Conservation (phyloP, 495 filamentous ascomycete species). For the Neurospora sp. region DNA sequence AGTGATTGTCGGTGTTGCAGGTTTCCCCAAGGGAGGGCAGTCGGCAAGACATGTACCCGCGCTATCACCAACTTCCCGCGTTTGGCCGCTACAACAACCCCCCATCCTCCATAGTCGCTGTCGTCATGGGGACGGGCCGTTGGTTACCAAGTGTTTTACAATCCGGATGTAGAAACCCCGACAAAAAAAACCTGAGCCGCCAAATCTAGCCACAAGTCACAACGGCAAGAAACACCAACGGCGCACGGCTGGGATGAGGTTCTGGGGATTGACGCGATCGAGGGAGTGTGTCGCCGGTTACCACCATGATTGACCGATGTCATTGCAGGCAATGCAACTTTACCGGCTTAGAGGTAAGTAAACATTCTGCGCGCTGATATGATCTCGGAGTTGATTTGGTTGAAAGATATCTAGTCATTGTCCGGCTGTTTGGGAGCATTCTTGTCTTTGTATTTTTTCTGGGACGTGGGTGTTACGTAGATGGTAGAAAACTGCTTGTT, state of each 20-base stretch:
- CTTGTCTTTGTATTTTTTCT: not conserved
- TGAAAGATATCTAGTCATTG: not conserved
- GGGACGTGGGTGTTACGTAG: not conserved
- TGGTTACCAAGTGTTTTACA: accelerated
- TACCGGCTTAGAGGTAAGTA: too few relatives aligned
- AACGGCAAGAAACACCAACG: not conserved
- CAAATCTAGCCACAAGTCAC: not conserved
- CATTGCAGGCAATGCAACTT: too few relatives aligned
- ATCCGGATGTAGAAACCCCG: not conserved
- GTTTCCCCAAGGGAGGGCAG: not conserved
- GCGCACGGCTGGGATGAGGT: too few relatives aligned
- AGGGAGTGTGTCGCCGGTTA: too few relatives aligned
- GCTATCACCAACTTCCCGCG: not conserved
- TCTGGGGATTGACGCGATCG: too few relatives aligned
- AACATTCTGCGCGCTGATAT: too few relatives aligned
- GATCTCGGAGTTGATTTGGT: too few relatives aligned
- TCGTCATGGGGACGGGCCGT: not conserved
- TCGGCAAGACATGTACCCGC: not conserved
- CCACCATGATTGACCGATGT: too few relatives aligned
- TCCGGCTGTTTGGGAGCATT: not conserved
- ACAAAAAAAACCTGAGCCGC: not conserved
- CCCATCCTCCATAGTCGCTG: not conserved
- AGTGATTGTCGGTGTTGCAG: too few relatives aligned
- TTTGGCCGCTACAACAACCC: not conserved
- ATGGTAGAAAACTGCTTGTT: not conserved